Evolutionary conservation across 2,329 filamentous ascomycete genomes (phyloP), one percentile per base, ranked within the genome.

Genomic region (Colletotrichum aenigma): DNA sequence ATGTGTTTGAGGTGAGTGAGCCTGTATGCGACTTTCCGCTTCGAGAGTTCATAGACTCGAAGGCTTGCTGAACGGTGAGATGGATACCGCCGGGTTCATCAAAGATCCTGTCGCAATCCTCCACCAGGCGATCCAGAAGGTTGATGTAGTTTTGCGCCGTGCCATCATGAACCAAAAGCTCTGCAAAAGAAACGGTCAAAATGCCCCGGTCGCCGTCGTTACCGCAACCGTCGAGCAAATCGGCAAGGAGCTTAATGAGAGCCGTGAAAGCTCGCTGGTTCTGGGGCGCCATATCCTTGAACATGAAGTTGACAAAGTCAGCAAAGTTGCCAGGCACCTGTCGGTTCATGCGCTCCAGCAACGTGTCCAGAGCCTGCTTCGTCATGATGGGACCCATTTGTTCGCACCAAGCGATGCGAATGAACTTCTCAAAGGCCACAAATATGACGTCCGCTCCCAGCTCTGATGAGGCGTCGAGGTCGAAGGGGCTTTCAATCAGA

Each of bases 141-240:
- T 96, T 97, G 79, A 98, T 96, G 82, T 96, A 97, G 77, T 96
- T 91, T 75, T 95, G 93, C 3, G 96, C 92, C 76, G 93, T 92
- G 8, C 93, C 94, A 74, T 96, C 93, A 6, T 93, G 91, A 3
- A 97, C 94, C 8, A 98, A 87, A 66, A 98, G 89, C 82, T 98
- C 96, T 0, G 96, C 93, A 86, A 98, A 98, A 2, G 95, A 94
- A 60, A 95, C 92, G 1, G 96, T 98, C 79, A 98, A 86, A 26
- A 95, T 94, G 65, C 96, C 96, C 64, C 96, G 91, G 82, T 98
- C 96, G 36, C 95, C 94, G 81, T 98, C 96, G 80, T 98, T 98
- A 66, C 93, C 93, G 78, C 96, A 98, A 4, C 95, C 96, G 78
- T 98, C 96, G 8, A 98, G 90, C 34, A 98, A 87, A 81, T 98